These are phyloP conservation scores for Globisporangium uncinulatum DNA, from an alignment of 352 stramenopile genomes.

Conservation along the genomic window DNA sequence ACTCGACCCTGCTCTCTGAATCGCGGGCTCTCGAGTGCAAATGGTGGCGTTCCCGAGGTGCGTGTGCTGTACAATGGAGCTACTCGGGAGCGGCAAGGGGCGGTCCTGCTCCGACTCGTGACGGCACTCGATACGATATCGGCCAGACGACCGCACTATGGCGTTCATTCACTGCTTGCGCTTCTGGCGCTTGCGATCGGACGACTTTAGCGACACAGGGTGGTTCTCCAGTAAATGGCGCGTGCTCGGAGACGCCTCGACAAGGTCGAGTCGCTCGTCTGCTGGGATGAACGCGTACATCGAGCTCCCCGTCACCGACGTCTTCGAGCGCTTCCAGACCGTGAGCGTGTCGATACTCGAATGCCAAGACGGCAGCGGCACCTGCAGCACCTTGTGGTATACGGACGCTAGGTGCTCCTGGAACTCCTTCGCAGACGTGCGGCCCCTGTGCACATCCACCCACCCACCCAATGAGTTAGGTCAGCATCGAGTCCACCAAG, in stretches of 20 bases:
- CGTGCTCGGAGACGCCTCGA: slow-evolving; percentile 50
- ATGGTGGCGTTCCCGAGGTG: no score
- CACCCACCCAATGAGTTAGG: not conserved
- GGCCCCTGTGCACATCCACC: slow-evolving; percentile 43
- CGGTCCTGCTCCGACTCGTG: no score
- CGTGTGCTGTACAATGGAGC: no score
- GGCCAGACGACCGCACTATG: no score
- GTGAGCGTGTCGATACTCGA: slow-evolving; percentile 90
- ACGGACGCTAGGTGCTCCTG: slow-evolving; percentile 86
- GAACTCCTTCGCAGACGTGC: slow-evolving; percentile 90
- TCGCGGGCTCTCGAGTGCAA: no score
- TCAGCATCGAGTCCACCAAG: not conserved
- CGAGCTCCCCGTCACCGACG: slow-evolving; percentile 74
- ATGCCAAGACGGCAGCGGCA: slow-evolving; percentile 89
- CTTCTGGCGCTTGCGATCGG: not conserved
- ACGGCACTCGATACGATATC: no score
- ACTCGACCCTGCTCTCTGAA: no score
- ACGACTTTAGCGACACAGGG: not conserved
- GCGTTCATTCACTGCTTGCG: no score
- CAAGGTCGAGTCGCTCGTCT: slow-evolving; percentile 68
- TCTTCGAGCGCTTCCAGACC: slow-evolving; percentile 93
- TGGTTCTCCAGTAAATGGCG: slow-evolving; percentile 45
- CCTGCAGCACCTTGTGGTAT: slow-evolving; percentile 92
- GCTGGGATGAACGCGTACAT: slow-evolving; percentile 79
- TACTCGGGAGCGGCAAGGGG: no score